Evolutionary conservation across 257 asterid genomes (phyloP).

Genomic region (Ehretia macrophylla): DNA sequence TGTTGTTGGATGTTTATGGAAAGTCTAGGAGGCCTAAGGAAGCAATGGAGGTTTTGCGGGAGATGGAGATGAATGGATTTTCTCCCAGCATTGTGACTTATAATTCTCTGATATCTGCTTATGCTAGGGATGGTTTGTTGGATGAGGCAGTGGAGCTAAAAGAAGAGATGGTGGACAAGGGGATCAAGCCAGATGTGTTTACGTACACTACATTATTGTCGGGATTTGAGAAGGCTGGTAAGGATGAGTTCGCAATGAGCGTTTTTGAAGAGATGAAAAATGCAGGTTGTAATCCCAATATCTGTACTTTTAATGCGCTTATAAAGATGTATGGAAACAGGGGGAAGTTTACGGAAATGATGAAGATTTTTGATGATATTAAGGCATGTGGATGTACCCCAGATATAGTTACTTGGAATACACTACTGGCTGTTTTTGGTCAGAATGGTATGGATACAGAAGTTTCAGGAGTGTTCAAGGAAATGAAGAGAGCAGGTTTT

Average conservation of each 20-base stretch:
- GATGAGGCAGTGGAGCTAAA: conserved; percentile 79
- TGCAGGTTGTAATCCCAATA: conserved; percentile 74
- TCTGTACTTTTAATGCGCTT: conserved; percentile 85
- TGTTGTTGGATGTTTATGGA: conserved; percentile 82
- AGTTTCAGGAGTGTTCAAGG: conserved; percentile 82
- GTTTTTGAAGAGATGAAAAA: conserved; percentile 67
- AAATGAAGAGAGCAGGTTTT: conserved; percentile 88
- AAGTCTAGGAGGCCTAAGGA: conserved; percentile 80
- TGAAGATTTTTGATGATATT: conserved; percentile 78
- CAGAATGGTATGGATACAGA: conserved; percentile 84
- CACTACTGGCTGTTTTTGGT: conserved; percentile 92
- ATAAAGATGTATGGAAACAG: conserved; percentile 91
- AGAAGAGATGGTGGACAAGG: conserved; percentile 55
- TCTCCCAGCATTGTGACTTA: conserved; percentile 69
- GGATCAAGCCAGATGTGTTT: conserved; percentile 84
- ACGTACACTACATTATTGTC: conserved; percentile 86
- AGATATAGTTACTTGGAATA: conserved; percentile 92
- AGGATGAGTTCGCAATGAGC: conserved; percentile 77
- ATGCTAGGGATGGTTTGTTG: conserved; percentile 71
- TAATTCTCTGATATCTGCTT: conserved; percentile 76
- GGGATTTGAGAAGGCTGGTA: conserved; percentile 92
- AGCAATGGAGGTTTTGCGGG: conserved; percentile 79
- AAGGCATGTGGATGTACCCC: conserved; percentile 67
- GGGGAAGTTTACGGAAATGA: conserved; percentile 80
- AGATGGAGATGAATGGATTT: conserved; percentile 71